Evolutionary conservation across 2,329 filamentous ascomycete species (phyloP).

Genomic region (Aphanocladium album): DNA sequence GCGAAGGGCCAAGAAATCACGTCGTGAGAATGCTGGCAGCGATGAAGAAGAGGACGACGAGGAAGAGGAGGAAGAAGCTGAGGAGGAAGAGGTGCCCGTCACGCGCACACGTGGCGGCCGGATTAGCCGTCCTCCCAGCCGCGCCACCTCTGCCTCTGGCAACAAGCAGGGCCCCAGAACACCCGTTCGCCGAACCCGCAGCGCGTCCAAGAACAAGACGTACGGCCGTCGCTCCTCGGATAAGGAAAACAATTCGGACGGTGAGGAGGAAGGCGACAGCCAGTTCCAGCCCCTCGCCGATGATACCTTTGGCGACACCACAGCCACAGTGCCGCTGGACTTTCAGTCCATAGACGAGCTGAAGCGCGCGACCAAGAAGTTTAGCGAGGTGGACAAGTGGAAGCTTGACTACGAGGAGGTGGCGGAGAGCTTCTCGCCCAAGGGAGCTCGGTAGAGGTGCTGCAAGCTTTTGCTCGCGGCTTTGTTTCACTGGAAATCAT

Average conservation of each 20-base stretch:
- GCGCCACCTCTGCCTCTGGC: constrained; percentile 13
- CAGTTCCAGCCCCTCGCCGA: constrained; percentile 41
- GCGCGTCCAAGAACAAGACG: constrained; percentile 30
- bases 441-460: constrained; percentile 7
- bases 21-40: constrained; percentile 44
- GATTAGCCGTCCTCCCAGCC: constrained; percentile 10
- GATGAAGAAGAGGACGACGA: constrained; percentile 44
- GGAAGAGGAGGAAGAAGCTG: constrained; percentile 28
- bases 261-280: constrained; percentile 28
- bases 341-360: constrained; percentile 47
- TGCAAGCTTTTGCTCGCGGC: neutral
- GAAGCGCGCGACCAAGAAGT: constrained; percentile 56
- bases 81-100: constrained; percentile 18
- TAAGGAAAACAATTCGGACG: constrained; percentile 50
- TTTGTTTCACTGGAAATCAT: neutral
- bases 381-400: constrained; percentile 65
- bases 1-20: constrained; percentile 39
- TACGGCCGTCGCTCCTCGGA: constrained; percentile 50
- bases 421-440: constrained; percentile 30
- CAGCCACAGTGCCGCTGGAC: constrained; percentile 32
- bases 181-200: neutral
- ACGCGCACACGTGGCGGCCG: constrained; percentile 18
- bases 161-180: constrained; percentile 16
- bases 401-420: constrained; percentile 63
- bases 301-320: constrained; percentile 35